Conservation (phyloP, 169 alveolate genomes). For the Toxoplasma gondii region DNA sequence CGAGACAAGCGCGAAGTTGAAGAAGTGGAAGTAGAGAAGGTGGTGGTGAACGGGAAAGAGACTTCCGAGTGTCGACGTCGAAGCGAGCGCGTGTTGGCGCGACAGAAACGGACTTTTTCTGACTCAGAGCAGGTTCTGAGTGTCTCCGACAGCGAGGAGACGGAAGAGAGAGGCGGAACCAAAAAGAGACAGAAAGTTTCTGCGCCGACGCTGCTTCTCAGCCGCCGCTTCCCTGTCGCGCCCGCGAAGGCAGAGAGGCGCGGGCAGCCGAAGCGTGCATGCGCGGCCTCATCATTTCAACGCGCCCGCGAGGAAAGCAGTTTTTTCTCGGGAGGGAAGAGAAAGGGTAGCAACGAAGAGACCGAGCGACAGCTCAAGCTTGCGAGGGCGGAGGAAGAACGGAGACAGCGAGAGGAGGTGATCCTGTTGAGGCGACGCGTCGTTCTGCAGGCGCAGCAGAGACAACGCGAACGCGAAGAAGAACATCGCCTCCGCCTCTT, state of each 20-base stretch:
- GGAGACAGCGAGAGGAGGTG: not conserved
- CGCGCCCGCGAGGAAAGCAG: not conserved
- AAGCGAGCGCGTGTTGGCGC: not conserved
- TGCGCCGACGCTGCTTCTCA: not conserved
- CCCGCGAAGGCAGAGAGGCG: not conserved
- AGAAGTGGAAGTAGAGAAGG: not conserved
- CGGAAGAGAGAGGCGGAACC: not conserved
- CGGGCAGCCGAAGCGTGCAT: not conserved
- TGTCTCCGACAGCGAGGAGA: not conserved
- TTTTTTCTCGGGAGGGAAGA: not conserved
- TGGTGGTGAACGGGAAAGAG: not conserved
- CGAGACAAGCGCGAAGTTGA: not conserved
- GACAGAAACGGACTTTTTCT: not conserved
- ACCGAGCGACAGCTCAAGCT: not conserved
- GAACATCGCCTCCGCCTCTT: constrained; percentile 1
- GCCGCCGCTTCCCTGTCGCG: not conserved
- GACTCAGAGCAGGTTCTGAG: not conserved
- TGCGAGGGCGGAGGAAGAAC: not conserved
- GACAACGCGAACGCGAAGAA: not conserved
- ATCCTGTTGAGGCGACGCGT: not conserved
- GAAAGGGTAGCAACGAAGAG: not conserved
- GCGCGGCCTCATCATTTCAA: not conserved
- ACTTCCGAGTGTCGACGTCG: not conserved
- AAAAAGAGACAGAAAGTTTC: not conserved
- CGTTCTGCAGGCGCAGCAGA: not conserved